Conservation (phyloP, 257 asterid species). For the Schizonepeta tenuifolia region DNA sequence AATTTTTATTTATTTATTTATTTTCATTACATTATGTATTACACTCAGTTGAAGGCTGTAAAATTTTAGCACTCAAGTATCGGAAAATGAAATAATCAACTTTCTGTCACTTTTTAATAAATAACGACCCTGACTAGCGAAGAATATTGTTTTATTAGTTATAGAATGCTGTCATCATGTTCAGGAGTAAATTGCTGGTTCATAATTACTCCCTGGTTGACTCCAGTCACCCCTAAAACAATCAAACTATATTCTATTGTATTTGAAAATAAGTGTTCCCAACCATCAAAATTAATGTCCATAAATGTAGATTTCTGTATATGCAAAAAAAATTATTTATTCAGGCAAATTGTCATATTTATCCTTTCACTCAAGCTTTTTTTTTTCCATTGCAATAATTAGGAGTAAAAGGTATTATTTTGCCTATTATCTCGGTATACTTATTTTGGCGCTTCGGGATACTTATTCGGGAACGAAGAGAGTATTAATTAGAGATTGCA, state of each 20-base stretch:
- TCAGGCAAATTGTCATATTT: no score
- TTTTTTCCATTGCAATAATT: no score
- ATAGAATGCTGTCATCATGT: conserved; percentile 15
- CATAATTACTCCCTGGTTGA: conserved; percentile 34
- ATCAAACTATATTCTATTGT: background rate
- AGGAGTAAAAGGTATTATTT: no score
- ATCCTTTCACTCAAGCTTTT: no score
- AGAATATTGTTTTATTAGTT: background rate
- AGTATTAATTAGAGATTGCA: conserved; percentile 14
- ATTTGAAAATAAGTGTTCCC: no score
- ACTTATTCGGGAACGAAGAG: no score
- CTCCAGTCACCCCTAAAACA: conserved; percentile 17
- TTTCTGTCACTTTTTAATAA: conserved; percentile 29
- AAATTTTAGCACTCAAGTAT: background rate
- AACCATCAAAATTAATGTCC: no score
- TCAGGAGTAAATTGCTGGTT: conserved; percentile 38
- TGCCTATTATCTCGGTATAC: no score
- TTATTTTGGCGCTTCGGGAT: no score
- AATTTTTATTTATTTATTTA: no score
- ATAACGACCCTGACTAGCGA: conserved; percentile 22
- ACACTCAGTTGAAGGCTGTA: background rate
- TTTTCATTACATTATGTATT: background rate
- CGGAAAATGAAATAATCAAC: background rate
- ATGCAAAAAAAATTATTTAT: no score
- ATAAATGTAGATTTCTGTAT: no score